These are phyloP conservation scores for Pseudogymnoascus sp. DNA, from an alignment of 2,329 filamentous ascomycete genomes.

Conservation along the genomic window DNA sequence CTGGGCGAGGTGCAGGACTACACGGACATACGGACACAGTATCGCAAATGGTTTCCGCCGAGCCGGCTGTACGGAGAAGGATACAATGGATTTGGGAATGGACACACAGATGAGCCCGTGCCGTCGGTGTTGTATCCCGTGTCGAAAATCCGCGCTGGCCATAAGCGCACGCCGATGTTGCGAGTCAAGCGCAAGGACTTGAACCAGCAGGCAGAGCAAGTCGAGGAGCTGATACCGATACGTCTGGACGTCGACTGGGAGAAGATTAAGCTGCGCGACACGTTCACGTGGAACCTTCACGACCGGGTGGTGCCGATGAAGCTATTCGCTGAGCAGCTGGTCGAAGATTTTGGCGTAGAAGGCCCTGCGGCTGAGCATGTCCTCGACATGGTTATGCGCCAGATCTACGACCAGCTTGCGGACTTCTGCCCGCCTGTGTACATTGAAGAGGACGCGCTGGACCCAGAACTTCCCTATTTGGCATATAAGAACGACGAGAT, in stretches of 20 bases:
- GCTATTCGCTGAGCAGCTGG: constrained; percentile 77
- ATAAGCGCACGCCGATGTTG: constrained; percentile 63
- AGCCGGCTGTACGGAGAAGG: constrained; percentile 60
- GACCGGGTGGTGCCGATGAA: constrained; percentile 75
- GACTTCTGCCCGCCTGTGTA: constrained; percentile 92
- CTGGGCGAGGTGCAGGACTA: constrained; percentile 64
- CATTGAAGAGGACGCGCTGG: constrained; percentile 81
- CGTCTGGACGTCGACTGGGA: constrained; percentile 91
- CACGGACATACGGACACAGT: constrained; percentile 48
- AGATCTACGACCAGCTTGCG: constrained; percentile 80
- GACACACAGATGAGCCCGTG: constrained; percentile 60
- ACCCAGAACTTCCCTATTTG: constrained; percentile 80
- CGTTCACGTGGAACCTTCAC: constrained; percentile 97
- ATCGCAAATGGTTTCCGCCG: constrained; percentile 47
- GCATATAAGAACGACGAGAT: constrained; percentile 99
- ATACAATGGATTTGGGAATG: constrained; percentile 85
- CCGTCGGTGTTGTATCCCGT: constrained; percentile 71
- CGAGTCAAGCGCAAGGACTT: constrained; percentile 73
- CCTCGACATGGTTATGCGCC: constrained; percentile 51
- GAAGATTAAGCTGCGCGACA: constrained; percentile 90
- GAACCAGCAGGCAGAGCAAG: constrained; percentile 76
- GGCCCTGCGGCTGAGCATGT: constrained; percentile 59
- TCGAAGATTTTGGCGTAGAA: constrained; percentile 83
- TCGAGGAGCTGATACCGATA: constrained; percentile 86
- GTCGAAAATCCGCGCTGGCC: constrained; percentile 67